Evolutionary conservation across 2,329 filamentous ascomycete genomes (phyloP), one percentile per base, ranked within the genome.

Genomic region (Fusarium torulosum): DNA sequence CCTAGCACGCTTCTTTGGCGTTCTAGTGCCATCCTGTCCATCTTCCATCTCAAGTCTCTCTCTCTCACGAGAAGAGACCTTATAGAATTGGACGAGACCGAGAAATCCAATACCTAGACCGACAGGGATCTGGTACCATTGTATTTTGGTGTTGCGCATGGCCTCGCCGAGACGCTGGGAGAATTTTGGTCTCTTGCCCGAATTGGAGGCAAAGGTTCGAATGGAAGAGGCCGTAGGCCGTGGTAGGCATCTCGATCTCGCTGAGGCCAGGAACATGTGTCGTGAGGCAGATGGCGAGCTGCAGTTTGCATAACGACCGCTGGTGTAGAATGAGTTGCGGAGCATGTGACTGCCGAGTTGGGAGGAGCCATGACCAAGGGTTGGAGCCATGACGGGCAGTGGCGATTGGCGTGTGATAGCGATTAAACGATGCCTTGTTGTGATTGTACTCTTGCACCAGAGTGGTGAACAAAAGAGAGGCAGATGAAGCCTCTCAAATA

Each of bases 111-210:
- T 90, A 62, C 94, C 94, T 21, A 97, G 84, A 25, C 91, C 92
- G 55, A 97, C 87, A 21, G 94, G 94, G 71, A 97, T 97, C 45
- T 92, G 92, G 79, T 94, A 93, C 94, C 94, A 97, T 82, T 92
- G 88, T 64, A 96, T 85, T 78, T 84, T 87, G 67, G 81, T 83
- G 69, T 83, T 83, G 65, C 79, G 81, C 52, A 85, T 76, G 41
- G 84, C 83, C 59, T 80, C 80, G 25, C 83, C 80, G 56, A 87
- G 79, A 27, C 84, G 82, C 47, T 84, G 82, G 29, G 84, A 82
- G 77, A 87, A 86, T 59, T 80, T 80, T 37, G 80, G 83, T 65
- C 82, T 78, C 64, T 81, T 80, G 55, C 81, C 80, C 41, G 82
- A 79, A 68, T 69, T 71, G 58, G 76, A 77, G 35, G 78, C 73